Base-by-base conservation (phyloP, 306 rosid species). In the Quercus engelmannii region DNA sequence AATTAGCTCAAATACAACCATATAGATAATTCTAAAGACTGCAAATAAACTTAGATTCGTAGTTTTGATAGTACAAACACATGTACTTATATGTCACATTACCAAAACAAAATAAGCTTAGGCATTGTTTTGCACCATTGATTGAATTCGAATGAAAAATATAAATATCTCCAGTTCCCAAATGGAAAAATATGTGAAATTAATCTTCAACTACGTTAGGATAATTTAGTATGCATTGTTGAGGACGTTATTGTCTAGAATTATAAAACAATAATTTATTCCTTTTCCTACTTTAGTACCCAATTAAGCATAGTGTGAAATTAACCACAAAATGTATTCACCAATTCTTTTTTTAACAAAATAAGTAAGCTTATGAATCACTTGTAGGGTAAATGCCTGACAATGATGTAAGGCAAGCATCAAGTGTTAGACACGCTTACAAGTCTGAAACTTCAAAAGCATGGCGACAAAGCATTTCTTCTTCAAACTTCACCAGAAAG, bases 401-500 rank as follows among this genome's bases (percentile, higher is more conserved):
- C 38, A 18, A 20, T 67, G 26, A 19, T 11, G 35, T 33, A 3
- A 31, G 20, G 72, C 52, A 31, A 67, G 65, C 72, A 46, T 18
- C 25, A 67, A 67, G 17, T 7, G 71, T 67, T 46, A 67, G 8
- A 8, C 71, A 67, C 19, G 52, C 51, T 67, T 67, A 31, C 23
- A 31, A 21, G 19, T 67, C 25, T 35, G 72, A 35, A 19, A 67
- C 69, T 63, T 63, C 69, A 28, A 63, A 59, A 63, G 8, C 38
- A 63, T 63, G n/a, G 41, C n/a, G 69, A 63, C 17, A 63, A 63
- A 63, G 38, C 38, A 63, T 63, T 28, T 63, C 69, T 63, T 63
- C 25, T n/a, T 67, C 26, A 67, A 67, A 67, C 72, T 67, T 67
- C 72, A 67, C 8, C 4, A 67, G 56, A 76, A 76, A 26, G 52